Evolutionary conservation across 1,139 yeast species (phyloP), one percentile per base, ranked within the genome.

Genomic region (Meyerozyma elateridarum): DNA sequence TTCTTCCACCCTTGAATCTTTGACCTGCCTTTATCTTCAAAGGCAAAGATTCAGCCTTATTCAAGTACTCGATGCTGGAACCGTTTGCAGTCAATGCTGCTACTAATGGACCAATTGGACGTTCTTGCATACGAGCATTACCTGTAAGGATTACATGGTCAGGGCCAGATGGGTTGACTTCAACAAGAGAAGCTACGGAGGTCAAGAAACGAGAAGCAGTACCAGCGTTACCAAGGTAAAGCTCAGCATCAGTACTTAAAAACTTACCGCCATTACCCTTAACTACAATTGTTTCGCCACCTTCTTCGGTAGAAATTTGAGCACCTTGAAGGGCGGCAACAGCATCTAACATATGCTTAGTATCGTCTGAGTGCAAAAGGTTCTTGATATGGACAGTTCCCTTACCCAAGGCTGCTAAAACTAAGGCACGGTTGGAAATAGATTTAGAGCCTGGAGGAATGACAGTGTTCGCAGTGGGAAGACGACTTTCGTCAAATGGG

Each of bases 371-470:
- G 52, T 91, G 97, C 37, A 91, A 73, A 49, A 91, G 65, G 58
- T 91, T 91, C 44, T 80, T 81, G 46, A 91, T 77, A 48, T 73
- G 75, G 50, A 95, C 89, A 21, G 80, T 74, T 26, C 98, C 97
- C 33, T 72, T 62, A 40, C 96, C 95, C 41, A 91, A 71, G 16
- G 98, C 95, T 29, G 98, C 97, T 43, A 91, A 67, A 14, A 91
- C 77, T 42, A 91, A 70, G 6, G 97, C 98, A 54, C 99, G 78
- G 55, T 91, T 91, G 9, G 97, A 88, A 40, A 91, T 91, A 3
- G 97, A 89, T 56, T 91, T 91, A 4, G 97, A 91, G 1, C 99
- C 99, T 8, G 99, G 99, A 17, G 98, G 98, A 17, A 70, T 67
- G 28, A 91, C 68, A 2, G 64, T 64, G 33, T 65, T 73, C 22